Conservation (phyloP, 805 yeast species). For the Teunomyces gatunensis region DNA sequence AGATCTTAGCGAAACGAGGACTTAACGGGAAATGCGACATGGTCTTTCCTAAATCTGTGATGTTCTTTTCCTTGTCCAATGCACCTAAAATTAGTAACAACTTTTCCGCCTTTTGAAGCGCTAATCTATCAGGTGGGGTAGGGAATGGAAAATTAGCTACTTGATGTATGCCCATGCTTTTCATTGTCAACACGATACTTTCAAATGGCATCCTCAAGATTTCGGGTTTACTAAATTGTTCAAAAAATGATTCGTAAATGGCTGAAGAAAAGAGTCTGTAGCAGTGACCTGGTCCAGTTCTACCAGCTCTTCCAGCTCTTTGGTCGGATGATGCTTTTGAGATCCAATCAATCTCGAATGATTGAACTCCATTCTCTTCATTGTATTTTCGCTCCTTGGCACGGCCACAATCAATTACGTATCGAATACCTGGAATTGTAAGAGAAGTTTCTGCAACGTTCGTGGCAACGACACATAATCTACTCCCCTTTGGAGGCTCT, state of each 20-base stretch:
- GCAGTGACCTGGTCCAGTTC: constrained; percentile 98
- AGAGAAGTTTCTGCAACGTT: constrained; percentile 97
- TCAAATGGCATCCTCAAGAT: constrained; percentile 94
- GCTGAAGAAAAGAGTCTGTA: constrained; percentile 92
- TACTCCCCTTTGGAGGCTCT: constrained; percentile 77
- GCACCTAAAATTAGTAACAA: constrained; percentile 78
- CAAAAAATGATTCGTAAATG: constrained; percentile 81
- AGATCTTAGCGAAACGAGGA: constrained; percentile 89
- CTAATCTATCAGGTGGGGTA: constrained; percentile 73
- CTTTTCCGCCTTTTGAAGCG: constrained; percentile 64
- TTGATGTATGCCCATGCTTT: constrained; percentile 92
- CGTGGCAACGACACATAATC: constrained; percentile 92
- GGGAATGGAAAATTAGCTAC: constrained; percentile 94
- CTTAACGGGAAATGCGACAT: constrained; percentile 92
- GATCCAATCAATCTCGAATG: constrained; percentile 87
- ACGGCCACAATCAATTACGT: constrained; percentile 94
- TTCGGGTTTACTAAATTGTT: constrained; percentile 83
- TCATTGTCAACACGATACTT: constrained; percentile 93
- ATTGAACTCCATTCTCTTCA: constrained; percentile 85
- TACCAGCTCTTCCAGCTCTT: constrained; percentile 95
- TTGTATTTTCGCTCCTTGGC: constrained; percentile 84
- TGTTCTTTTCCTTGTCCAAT: constrained; percentile 48
- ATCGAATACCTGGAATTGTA: constrained; percentile 92
- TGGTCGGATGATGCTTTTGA: constrained; percentile 96
- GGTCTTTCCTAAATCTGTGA: constrained; percentile 77